Evolutionary conservation across 2,329 filamentous ascomycete genomes (phyloP).

Genomic region (Colletotrichum karsti): DNA sequence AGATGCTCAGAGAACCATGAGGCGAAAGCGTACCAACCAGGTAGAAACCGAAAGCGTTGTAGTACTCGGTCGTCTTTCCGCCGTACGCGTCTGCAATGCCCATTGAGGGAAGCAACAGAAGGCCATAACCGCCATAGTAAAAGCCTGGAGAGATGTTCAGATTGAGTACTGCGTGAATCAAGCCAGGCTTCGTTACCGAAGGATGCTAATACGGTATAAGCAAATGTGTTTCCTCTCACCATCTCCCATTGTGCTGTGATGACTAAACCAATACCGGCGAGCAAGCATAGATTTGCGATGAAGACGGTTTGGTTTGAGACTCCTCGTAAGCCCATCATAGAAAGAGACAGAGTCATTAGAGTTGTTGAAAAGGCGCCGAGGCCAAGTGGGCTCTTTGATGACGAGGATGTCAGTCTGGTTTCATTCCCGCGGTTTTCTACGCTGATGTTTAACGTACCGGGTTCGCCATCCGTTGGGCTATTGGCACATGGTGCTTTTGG

Average conservation of each 20-base stretch:
- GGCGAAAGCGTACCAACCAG: rapidly evolving
- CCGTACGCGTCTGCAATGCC: not conserved
- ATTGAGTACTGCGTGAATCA: not conserved
- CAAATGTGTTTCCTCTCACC: not conserved
- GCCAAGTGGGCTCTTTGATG: not conserved
- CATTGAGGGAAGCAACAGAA: not conserved
- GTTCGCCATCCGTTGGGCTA: too few species aligned
- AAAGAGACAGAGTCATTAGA: not conserved
- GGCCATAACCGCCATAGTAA: not conserved
- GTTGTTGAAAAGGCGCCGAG: not conserved
- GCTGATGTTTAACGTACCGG: too few species aligned
- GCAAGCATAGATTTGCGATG: not conserved
- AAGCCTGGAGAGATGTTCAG: not conserved
- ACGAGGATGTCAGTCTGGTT: too few species aligned
- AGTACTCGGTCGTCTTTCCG: not conserved
- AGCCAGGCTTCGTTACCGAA: not conserved
- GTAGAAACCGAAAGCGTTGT: not conserved
- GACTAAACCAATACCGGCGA: rapidly evolving
- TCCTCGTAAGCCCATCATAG: not conserved
- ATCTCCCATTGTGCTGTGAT: not conserved
- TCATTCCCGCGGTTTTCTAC: too few species aligned
- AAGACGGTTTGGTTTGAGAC: not conserved
- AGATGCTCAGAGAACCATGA: too few species aligned
- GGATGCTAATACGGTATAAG: not conserved
- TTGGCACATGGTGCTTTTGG: too few species aligned